phyloP scores from a whole-genome alignment of 176 grass and related monocot genomes.

The Triticum aestivum region IWGSC_CS_RefSeq_v2.1 NC_057814.1:503441065-503441564 shows the following conservation, averaged over 20 bases:
- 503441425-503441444: not conserved
- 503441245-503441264: not conserved
- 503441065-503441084: not conserved
- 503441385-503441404: slow-evolving; percentile 2
- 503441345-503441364: slow-evolving; percentile 23
- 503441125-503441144: not conserved
- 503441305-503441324: not conserved
- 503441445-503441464: not conserved
- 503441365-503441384: slow-evolving; percentile 48
- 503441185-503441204: not conserved
- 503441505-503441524: slow-evolving; percentile 23
- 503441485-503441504: slow-evolving; percentile 35
- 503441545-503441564: slow-evolving; percentile 41
- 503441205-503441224: slow-evolving; percentile 36
- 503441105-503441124: not conserved
- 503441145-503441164: not conserved
- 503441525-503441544: slow-evolving; percentile 37
- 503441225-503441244: not conserved
- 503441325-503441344: slow-evolving; percentile 41
- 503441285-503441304: not conserved
- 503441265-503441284: not conserved
- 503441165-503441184: not conserved
- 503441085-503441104: too few species aligned
- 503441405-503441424: not conserved
- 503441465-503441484: slow-evolving; percentile 34